These are phyloP conservation scores for Xylaria multiplex DNA, from an alignment of 2,329 filamentous ascomycete species.

Conservation along the genomic window DNA sequence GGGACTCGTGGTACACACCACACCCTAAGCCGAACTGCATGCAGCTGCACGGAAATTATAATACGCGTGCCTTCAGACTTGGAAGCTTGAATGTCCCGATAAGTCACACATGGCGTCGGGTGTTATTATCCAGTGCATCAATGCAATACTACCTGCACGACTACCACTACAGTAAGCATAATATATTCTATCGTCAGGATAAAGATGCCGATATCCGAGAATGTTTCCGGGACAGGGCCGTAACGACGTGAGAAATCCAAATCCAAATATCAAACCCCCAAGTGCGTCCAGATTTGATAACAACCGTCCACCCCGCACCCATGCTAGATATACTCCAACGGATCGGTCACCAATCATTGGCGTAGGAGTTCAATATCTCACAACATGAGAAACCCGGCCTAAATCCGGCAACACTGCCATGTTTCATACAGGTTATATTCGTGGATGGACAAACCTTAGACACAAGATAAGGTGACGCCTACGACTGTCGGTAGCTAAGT, in stretches of 20 bases:
- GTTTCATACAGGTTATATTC: background rate
- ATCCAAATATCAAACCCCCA: constrained; percentile 22
- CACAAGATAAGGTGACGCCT: background rate
- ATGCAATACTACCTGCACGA: constrained; percentile 16
- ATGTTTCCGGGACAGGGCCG: background rate
- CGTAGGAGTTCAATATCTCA: constrained; percentile 1
- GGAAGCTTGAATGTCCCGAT: background rate
- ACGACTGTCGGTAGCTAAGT: background rate
- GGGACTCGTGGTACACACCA: background rate
- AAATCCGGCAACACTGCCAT: constrained; percentile 5
- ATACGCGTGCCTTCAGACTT: background rate
- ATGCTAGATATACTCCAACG: constrained; percentile 7
- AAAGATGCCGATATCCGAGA: constrained; percentile 19
- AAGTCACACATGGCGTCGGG: background rate
- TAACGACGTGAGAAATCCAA: constrained; percentile 18
- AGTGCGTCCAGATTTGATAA: constrained; percentile 8
- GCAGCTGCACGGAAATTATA: background rate
- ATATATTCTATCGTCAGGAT: background rate
- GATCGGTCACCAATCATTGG: background rate
- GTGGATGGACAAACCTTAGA: too few relatives aligned
- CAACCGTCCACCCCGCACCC: background rate
- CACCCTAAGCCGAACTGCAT: background rate
- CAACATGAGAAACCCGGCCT: background rate
- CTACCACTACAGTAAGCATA: constrained; percentile 29
- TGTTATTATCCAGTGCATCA: background rate